phyloP scores from a whole-genome alignment of 2,329 filamentous ascomycete genomes.

The Penicillium sp. region DNA sequence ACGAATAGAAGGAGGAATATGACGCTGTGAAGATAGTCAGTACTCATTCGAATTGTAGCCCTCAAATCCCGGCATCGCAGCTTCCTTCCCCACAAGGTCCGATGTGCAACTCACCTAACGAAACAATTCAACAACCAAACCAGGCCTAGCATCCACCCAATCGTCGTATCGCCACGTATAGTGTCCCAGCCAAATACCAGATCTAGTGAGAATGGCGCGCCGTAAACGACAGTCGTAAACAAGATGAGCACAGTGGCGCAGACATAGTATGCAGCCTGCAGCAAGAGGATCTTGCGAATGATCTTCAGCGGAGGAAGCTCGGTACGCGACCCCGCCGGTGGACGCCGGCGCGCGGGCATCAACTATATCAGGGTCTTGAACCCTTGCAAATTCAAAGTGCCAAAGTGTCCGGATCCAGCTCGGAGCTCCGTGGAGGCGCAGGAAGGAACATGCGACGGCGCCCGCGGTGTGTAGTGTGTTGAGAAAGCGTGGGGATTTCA shows the following conservation, averaged over 20 bases:
- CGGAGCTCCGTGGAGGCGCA: constrained; percentile 7
- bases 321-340: constrained; percentile 65
- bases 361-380: constrained; percentile 21
- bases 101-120: constrained; percentile 57
- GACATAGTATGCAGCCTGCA: constrained; percentile 67
- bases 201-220: constrained; percentile 59
- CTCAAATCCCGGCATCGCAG: neutral
- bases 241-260: constrained; percentile 64
- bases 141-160: constrained; percentile 69
- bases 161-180: constrained; percentile 66
- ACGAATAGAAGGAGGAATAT: constrained; percentile 82
- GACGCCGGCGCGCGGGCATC: constrained; percentile 56
- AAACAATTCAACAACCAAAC: constrained; percentile 69
- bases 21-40: constrained; percentile 57
- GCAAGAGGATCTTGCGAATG: constrained; percentile 64
- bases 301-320: constrained; percentile 70
- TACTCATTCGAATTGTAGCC: neutral
- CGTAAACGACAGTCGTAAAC: constrained; percentile 68
- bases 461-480: neutral
- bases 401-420: constrained; percentile 6
- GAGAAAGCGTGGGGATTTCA: neutral
- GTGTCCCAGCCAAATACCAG: constrained; percentile 66
- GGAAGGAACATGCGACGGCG: constrained; percentile 4
- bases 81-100: constrained; percentile 5
- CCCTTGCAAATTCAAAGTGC: neutral